Evolutionary conservation across 345 rosid genomes (phyloP).

Genomic region (Linum tenue): DNA sequence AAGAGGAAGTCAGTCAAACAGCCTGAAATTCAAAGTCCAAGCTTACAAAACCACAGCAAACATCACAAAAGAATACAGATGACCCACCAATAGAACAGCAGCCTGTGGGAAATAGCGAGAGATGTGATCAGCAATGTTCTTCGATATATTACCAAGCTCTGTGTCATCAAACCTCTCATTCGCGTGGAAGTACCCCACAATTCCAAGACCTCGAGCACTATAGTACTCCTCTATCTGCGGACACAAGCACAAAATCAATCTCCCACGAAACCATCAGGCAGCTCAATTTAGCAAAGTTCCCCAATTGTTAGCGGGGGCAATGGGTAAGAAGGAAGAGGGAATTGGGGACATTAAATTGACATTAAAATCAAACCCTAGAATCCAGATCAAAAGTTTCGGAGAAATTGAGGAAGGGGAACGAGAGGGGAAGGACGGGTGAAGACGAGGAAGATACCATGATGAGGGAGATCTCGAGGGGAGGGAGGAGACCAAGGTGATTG

Average conservation of each 20-base stretch:
- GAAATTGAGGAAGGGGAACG: not conserved
- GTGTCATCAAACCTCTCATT: conserved; percentile 79
- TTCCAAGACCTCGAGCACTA: conserved; percentile 36
- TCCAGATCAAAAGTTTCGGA: not conserved
- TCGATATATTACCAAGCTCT: conserved; percentile 69
- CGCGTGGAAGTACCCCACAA: conserved; percentile 89
- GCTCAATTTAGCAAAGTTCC: too few relatives aligned
- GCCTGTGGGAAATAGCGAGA: conserved; percentile 74
- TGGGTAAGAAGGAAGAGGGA: too few relatives aligned
- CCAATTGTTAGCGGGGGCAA: not conserved
- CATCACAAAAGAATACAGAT: not conserved
- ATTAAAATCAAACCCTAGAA: conserved; percentile 4
- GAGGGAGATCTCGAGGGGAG: conserved; percentile 92
- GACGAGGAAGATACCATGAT: conserved; percentile 42
- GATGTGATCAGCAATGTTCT: conserved; percentile 88
- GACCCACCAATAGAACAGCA: conserved; percentile 57
- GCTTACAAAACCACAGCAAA: not conserved
- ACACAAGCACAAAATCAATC: not conserved
- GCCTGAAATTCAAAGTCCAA: not conserved
- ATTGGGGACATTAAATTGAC: not conserved
- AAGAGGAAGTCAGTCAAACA: not conserved
- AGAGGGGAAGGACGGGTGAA: not conserved
- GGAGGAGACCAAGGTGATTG: conserved; percentile 77
- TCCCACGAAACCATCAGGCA: not conserved
- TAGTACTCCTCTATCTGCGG: conserved; percentile 74